Evolutionary conservation across 129 eudicot species (phyloP).

Genomic region (Calendula officinalis): DNA sequence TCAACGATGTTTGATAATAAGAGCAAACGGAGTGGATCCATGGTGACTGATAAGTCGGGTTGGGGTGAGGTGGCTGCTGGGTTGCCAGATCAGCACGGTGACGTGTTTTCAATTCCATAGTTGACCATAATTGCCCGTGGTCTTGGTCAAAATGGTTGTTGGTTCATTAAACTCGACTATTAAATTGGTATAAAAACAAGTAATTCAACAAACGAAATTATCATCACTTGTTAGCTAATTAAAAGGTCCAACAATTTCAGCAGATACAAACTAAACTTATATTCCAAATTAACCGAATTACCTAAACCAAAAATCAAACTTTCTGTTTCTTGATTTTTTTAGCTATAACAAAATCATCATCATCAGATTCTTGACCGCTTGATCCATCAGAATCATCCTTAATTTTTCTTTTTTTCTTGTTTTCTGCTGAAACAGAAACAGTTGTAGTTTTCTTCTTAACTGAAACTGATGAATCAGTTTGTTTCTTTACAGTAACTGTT

Average conservation of each 20-base stretch:
- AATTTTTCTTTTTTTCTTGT: conserved; percentile 65
- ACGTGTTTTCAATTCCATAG: neutral
- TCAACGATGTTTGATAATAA: too few relatives aligned
- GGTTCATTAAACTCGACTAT: neutral
- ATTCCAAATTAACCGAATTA: neutral
- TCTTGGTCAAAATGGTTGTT: neutral
- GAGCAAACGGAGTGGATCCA: too few relatives aligned
- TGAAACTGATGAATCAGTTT: conserved; percentile 38
- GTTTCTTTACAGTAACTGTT: conserved; percentile 52
- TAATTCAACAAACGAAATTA: neutral
- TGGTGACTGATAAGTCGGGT: too few relatives aligned
- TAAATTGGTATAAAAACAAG: neutral
- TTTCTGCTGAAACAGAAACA: conserved; percentile 30
- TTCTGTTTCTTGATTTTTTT: conserved; percentile 50
- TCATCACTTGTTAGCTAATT: neutral
- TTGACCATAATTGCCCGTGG: neutral
- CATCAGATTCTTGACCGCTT: conserved; percentile 51
- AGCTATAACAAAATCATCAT: conserved; percentile 54
- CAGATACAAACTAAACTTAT: conserved; percentile 16
- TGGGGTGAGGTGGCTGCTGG: too few relatives aligned
- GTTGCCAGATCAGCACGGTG: too few relatives aligned
- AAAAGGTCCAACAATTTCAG: neutral
- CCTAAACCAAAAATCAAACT: conserved; percentile 27
- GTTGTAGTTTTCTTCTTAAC: conserved; percentile 43
- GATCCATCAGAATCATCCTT: conserved; percentile 26